A percentile compares a stretch with the other conserved stretches of the same genome.
phyloP scores from a whole-genome alignment of 2,329 filamentous ascomycete species.

The Hymenoscyphus salicellus region DNA sequence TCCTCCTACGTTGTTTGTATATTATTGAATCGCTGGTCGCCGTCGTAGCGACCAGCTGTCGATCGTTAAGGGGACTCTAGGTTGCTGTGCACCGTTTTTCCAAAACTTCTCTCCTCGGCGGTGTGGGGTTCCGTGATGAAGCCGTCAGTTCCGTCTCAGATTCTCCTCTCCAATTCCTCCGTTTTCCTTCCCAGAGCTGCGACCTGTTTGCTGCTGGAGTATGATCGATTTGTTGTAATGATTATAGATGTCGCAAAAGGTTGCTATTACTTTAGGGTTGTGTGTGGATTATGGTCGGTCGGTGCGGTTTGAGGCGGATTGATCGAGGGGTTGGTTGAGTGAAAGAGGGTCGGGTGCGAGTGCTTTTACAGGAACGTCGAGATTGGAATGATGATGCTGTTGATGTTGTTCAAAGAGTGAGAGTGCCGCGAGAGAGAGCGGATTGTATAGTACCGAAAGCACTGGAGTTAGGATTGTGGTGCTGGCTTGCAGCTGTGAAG shows the following conservation, averaged over 20 bases:
- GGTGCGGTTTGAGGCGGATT: background rate
- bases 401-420: conserved; percentile 9
- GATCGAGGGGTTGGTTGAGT: background rate
- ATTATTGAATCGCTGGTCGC: conserved; percentile 25
- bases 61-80: conserved; percentile 17
- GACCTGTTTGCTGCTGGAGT: background rate
- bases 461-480: conserved; percentile 3
- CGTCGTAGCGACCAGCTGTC: conserved; percentile 26
- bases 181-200: background rate
- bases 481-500: conserved; percentile 25
- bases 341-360: background rate
- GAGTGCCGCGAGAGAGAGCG: conserved; percentile 11
- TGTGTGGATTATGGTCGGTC: conserved; percentile 4
- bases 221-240: background rate
- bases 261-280: conserved; percentile 23
- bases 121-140: conserved; percentile 15
- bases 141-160: conserved; percentile 2
- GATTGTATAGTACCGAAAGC: conserved; percentile 24
- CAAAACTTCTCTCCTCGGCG: background rate
- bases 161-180: conserved; percentile 6
- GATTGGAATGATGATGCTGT: background rate
- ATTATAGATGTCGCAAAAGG: background rate
- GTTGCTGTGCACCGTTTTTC: background rate
- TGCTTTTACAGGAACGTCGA: background rate
- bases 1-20: conserved; percentile 6